These are phyloP conservation scores for Pyrenopolyporus hunteri DNA, from an alignment of 495 filamentous ascomycete species.

Conservation along the genomic window DNA sequence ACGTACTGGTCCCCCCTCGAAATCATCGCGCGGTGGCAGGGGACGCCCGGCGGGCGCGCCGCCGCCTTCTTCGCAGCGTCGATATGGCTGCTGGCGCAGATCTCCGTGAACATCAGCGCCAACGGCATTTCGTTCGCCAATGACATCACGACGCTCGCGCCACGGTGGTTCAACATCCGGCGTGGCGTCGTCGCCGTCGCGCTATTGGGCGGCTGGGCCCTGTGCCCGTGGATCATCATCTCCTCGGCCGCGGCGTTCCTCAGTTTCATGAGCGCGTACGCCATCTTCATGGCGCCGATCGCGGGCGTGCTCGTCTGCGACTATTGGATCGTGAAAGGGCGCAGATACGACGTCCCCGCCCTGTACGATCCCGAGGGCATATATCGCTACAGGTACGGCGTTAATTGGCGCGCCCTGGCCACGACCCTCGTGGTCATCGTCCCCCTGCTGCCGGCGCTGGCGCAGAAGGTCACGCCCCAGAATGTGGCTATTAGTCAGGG, in stretches of 20 bases:
- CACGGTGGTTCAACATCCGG: conserved; percentile 62
- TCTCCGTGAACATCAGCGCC: conserved; percentile 69
- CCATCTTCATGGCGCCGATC: conserved; percentile 54
- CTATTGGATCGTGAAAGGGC: conserved; percentile 56
- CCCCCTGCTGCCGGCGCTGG: conserved; percentile 41
- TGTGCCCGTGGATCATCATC: conserved; percentile 70
- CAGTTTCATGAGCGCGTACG: conserved; percentile 60
- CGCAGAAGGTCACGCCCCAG: conserved; percentile 38
- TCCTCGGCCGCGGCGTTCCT: conserved; percentile 61
- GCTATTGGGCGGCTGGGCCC: conserved; percentile 60
- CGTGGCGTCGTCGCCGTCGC: conserved; percentile 66
- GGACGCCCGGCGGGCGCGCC: conserved; percentile 26
- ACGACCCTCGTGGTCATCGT: conserved; percentile 46
- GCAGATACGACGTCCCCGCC: conserved; percentile 52
- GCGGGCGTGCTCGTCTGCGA: conserved; percentile 54
- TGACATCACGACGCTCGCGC: conserved; percentile 64
- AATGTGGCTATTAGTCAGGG: conserved; percentile 34
- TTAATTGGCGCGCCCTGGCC: conserved; percentile 52
- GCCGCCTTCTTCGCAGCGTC: conserved; percentile 48
- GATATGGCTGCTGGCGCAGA: conserved; percentile 58
- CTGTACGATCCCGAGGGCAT: conserved; percentile 47
- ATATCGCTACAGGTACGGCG: conserved; percentile 42
- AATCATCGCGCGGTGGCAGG: conserved; percentile 40
- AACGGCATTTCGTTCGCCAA: conserved; percentile 68
- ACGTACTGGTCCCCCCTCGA: conserved; percentile 42